Evolutionary conservation across 805 yeast genomes (phyloP).

Genomic region (Yamadazyma olivae): DNA sequence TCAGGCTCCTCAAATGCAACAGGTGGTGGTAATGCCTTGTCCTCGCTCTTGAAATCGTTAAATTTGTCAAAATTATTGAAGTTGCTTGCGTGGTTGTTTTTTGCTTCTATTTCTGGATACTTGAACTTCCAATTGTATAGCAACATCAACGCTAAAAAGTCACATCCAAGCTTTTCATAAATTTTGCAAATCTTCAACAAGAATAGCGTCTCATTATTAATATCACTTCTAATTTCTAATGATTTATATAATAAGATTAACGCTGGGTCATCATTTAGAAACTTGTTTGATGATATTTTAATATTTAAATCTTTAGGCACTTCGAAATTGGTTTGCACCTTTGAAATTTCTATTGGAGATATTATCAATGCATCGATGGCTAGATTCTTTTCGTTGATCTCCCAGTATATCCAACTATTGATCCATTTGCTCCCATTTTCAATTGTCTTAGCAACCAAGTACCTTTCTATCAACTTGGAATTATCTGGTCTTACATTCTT

Average conservation of each 20-base stretch:
- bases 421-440: constrained; percentile 74
- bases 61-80: background rate
- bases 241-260: constrained; percentile 62
- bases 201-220: constrained; percentile 54
- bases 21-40: constrained; percentile 40
- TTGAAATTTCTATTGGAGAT: constrained; percentile 41
- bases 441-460: constrained; percentile 56
- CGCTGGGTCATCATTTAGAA: constrained; percentile 78
- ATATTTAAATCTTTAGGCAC: constrained; percentile 17
- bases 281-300: constrained; percentile 23
- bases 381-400: constrained; percentile 34
- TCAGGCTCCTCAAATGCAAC: constrained; percentile 67
- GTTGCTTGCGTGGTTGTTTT: background rate
- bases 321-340: constrained; percentile 13
- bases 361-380: constrained; percentile 66
- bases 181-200: constrained; percentile 62
- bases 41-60: background rate
- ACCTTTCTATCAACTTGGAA: constrained; percentile 34
- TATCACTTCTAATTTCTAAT: constrained; percentile 48
- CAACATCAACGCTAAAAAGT: constrained; percentile 63
- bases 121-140: constrained; percentile 57
- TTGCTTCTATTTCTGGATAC: constrained; percentile 2
- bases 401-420: constrained; percentile 79
- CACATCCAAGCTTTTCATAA: constrained; percentile 90
- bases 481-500: constrained; percentile 36